These are phyloP conservation scores for Yarrowia porcina DNA, from an alignment of 805 yeast species.

Conservation along the genomic window DNA sequence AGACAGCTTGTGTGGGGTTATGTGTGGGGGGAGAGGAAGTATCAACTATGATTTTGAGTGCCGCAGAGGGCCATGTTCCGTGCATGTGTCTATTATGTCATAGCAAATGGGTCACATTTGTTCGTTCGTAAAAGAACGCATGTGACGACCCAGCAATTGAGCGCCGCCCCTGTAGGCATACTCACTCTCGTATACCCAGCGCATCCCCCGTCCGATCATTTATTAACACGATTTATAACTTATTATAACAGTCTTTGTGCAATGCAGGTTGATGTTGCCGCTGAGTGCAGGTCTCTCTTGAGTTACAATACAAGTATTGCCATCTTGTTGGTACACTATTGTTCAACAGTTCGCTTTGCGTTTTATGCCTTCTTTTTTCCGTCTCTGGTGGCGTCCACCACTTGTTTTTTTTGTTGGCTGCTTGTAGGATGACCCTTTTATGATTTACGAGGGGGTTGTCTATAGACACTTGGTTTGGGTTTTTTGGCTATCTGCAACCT, in stretches of 20 bases:
- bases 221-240: background rate
- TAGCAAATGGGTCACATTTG: background rate
- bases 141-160: no score
- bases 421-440: background rate
- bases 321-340: no score
- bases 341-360: background rate
- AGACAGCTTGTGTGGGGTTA: background rate
- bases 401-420: background rate
- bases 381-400: no score
- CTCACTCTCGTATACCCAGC: background rate
- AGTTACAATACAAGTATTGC: no score
- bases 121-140: no score
- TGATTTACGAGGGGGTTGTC: background rate
- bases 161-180: no score
- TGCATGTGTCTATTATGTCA: no score
- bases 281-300: background rate
- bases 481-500: background rate
- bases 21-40: background rate
- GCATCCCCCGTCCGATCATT: conserved; percentile 8
- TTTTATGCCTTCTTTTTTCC: background rate
- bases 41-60: no score
- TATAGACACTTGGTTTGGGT: background rate
- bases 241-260: background rate
- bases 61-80: no score
- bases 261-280: background rate